Conservation (phyloP, 176 grass and related monocot genomes). For the Oryza meridionalis region DNA sequence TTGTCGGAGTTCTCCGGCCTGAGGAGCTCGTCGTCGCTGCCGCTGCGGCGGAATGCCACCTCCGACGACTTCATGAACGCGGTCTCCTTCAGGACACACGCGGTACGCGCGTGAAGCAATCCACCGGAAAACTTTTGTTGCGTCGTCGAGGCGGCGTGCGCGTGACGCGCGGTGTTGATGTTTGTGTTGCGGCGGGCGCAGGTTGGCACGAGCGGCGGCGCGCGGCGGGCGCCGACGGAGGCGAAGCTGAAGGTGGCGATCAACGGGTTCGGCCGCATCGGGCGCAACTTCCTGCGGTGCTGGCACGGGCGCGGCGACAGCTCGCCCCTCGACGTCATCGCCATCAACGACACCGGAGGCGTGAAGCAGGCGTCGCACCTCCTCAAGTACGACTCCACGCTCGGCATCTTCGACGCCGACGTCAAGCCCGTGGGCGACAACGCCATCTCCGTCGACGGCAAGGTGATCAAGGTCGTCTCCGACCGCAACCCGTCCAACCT, state of each 20-base stretch:
- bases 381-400: constrained; percentile 91
- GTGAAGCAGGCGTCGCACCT: constrained; percentile 85
- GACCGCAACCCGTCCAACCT: constrained; percentile 71
- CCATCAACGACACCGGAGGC: constrained; percentile 89
- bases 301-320: constrained; percentile 71
- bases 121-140: not conserved
- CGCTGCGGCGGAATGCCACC: constrained; percentile 53
- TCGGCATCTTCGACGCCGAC: constrained; percentile 86
- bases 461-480: constrained; percentile 82
- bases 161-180: not conserved
- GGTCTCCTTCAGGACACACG: constrained; percentile 61
- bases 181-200: constrained; percentile 11
- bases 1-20: constrained; percentile 68
- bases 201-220: constrained; percentile 49
- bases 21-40: constrained; percentile 52
- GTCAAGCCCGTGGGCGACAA: constrained; percentile 67
- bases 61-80: constrained; percentile 63
- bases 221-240: constrained; percentile 59
- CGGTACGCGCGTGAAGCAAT: constrained; percentile 36
- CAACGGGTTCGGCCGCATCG: constrained; percentile 93
- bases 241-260: constrained; percentile 88
- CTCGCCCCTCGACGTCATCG: constrained; percentile 73
- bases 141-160: not conserved
- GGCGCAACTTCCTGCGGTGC: constrained; percentile 89
- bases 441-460: constrained; percentile 82